A percentile compares a stretch with the other conserved stretches of the same genome.
Conservation (phyloP, 306 rosid genomes). For the Cucurbita ficifolia region DNA sequence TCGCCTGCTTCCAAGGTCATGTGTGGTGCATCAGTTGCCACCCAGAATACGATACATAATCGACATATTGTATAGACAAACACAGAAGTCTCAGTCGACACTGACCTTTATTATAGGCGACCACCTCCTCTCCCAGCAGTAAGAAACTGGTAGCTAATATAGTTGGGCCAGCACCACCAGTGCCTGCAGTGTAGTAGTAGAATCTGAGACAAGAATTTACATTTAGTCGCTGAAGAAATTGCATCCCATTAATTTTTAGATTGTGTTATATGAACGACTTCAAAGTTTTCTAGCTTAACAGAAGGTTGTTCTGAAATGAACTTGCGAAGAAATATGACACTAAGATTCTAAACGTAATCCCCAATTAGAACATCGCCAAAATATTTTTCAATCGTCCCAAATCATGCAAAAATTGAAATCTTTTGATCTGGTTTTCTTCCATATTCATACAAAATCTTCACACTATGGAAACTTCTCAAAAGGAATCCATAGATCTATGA, state of each 20-base stretch:
- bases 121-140: slow-evolving; percentile 87
- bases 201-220: slow-evolving; percentile 40
- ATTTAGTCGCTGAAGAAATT: slow-evolving; percentile 6
- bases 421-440: background rate
- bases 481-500: background rate
- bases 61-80: background rate
- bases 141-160: slow-evolving; percentile 84
- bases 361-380: background rate
- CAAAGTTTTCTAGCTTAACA: background rate
- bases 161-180: slow-evolving; percentile 97
- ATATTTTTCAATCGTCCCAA: background rate
- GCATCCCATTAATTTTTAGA: slow-evolving; percentile 1
- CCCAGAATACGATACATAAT: slow-evolving; percentile 16
- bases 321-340: background rate
- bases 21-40: slow-evolving; percentile 18
- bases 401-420: background rate
- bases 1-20: slow-evolving; percentile 55
- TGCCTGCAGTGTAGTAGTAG: slow-evolving; percentile 87
- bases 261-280: background rate
- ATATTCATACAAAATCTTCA: background rate
- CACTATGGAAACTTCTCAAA: background rate
- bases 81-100: slow-evolving; percentile 2
- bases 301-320: background rate
- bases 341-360: background rate
- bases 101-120: slow-evolving; percentile 75